A percentile compares a stretch with the other conserved stretches of the same genome.
These are phyloP conservation scores for Cornus kousa DNA, from an alignment of 148 eudicot species.

Conservation along the genomic window DNA sequence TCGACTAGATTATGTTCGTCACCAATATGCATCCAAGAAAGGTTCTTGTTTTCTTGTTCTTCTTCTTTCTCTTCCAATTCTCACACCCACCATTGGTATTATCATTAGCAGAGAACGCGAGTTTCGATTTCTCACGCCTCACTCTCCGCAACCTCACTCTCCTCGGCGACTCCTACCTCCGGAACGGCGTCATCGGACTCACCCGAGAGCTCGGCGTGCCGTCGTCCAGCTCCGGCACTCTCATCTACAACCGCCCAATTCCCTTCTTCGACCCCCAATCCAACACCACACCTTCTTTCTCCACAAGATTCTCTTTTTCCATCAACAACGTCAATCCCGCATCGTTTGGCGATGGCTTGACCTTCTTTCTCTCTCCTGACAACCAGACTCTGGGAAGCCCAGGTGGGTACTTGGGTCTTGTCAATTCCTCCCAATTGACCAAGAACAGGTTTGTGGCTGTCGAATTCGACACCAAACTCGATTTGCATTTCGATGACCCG, in stretches of 20 bases:
- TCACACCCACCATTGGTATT: conserved; percentile 7
- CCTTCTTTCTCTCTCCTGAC: conserved; percentile 72
- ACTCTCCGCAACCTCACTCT: conserved; percentile 64
- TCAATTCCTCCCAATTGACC: conserved; percentile 56
- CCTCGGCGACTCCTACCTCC: conserved; percentile 75
- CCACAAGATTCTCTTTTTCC: conserved; percentile 65
- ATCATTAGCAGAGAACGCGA: conserved; percentile 19
- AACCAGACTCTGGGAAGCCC: conserved; percentile 62
- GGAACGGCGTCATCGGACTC: conserved; percentile 53
- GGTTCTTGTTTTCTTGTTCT: conserved; percentile 29
- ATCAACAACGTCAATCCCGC: conserved; percentile 49
- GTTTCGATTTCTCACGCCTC: conserved; percentile 50
- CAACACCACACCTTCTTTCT: conserved; percentile 67
- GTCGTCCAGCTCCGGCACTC: conserved; percentile 68
- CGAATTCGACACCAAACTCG: conserved; percentile 76
- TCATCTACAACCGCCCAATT: conserved; percentile 60
- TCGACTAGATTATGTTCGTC: not conserved
- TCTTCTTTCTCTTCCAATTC: conserved; percentile 16
- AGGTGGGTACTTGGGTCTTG: conserved; percentile 81
- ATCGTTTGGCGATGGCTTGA: conserved; percentile 69
- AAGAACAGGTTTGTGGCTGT: conserved; percentile 70
- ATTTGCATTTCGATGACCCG: conserved; percentile 61
- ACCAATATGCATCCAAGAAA: conserved; percentile 33
- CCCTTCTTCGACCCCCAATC: conserved; percentile 44
- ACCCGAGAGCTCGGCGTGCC: conserved; percentile 66